Evolutionary conservation across 179 eudicot genomes (phyloP), one percentile per base, ranked within the genome.

Genomic region (Heliamphora pulchella): DNA sequence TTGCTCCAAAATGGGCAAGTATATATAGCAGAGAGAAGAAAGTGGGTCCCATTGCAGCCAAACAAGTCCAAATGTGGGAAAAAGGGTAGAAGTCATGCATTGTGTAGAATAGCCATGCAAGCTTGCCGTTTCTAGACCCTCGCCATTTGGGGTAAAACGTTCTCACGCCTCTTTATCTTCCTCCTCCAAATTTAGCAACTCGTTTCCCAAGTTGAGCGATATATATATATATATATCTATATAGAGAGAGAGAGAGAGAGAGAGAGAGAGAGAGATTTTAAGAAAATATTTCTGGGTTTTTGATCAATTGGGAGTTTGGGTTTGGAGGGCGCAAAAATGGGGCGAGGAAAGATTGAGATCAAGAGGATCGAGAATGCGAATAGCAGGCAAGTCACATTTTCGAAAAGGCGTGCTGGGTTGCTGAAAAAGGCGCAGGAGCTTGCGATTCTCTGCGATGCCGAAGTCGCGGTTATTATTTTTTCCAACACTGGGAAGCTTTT

Each of bases 351-450:
- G 69, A 89, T 90, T 67, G 92, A 90, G 67, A 90, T 90, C 1
- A 87, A 89, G 76, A 87, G 82, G 87, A 90, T 90, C 31, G 94
- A 90, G 88, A 86, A 89, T 86, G 82, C 84, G 72, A 87, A 87
- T 80, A 90, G 86, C 75, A 90, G 93, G 75, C 93, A 90, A 80
- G 91, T 89, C 14, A 90, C 91, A 61, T 89, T 91, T 80, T 91
- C 94, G 0, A 91, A 91, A 82, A 81, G 94, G 8, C 85, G 94
- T 3, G 66, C 55, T 50, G 94, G 94, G 41, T 75, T 91, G 88
- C 73, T 91, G 4, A 91, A 91, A 86, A 91, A 91, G 83, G 92
- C 94, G 0, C 73, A 61, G 4, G 94, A 91, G 68, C 88, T 91
- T 4, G 80, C 94, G 11, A 77, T 91, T 18, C 80, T 91, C 0